Percentiles rank a stretch among this genome's conserved stretches.
Conservation (phyloP, 306 rosid genomes). For the Corylus americana region DNA sequence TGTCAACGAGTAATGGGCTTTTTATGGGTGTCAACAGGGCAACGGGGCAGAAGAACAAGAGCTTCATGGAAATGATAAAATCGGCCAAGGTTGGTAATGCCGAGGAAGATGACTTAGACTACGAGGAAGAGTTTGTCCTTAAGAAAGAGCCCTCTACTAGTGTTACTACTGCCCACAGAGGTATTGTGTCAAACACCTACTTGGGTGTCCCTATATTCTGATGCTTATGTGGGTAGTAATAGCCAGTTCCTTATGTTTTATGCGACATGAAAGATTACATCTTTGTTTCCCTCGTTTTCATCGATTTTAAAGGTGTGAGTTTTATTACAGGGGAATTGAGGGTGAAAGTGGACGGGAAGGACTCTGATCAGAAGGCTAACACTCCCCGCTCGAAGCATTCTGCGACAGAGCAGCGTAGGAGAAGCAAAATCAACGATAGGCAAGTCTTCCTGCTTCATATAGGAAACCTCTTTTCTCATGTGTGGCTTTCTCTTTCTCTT, state of each 20-base stretch:
- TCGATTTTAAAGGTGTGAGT: neutral
- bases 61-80: conserved; percentile 87
- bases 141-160: conserved; percentile 62
- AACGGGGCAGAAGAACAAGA: conserved; percentile 70
- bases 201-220: neutral
- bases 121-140: conserved; percentile 60
- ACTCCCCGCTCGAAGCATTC: conserved; percentile 99
- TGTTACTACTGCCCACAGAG: conserved; percentile 41
- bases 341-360: conserved; percentile 65
- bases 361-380: conserved; percentile 80
- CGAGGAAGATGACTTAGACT: conserved; percentile 70
- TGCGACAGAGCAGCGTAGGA: conserved; percentile 95
- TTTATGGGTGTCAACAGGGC: conserved; percentile 47
- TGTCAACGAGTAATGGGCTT: neutral
- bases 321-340: conserved; percentile 46
- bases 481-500: neutral
- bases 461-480: neutral
- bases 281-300: neutral
- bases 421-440: conserved; percentile 99
- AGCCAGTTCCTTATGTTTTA: neutral
- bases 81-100: conserved; percentile 55
- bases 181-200: conserved; percentile 26
- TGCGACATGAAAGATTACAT: neutral
- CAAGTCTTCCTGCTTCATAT: conserved; percentile 34
- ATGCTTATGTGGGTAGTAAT: neutral